Evolutionary conservation across 2,329 filamentous ascomycete species (phyloP).

Genomic region (Botryotinia globosa): DNA sequence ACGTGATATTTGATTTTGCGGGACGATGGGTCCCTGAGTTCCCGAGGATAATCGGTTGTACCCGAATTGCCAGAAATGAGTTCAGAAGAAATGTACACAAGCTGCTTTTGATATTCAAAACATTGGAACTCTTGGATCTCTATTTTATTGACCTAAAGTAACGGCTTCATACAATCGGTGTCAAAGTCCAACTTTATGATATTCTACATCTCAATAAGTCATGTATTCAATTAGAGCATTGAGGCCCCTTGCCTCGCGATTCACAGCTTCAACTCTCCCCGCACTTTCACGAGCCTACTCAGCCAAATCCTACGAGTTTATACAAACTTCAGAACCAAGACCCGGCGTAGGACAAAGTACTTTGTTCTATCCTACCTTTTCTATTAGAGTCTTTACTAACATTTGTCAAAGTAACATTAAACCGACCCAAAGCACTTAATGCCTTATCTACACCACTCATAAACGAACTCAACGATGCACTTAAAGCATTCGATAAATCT

Average conservation of each 20-base stretch:
- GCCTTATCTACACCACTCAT: slow-evolving; percentile 90
- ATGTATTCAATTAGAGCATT: slow-evolving; percentile 36
- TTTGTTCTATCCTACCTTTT: not conserved
- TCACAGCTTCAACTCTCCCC: slow-evolving; percentile 33
- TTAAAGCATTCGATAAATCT: slow-evolving; percentile 67
- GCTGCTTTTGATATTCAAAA: not conserved
- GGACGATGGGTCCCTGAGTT: not conserved
- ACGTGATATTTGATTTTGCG: not conserved
- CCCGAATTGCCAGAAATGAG: not conserved
- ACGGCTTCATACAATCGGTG: not conserved
- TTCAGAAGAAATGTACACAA: not conserved
- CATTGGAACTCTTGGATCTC: not conserved
- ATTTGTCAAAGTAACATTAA: slow-evolving; percentile 69
- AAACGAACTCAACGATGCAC: slow-evolving; percentile 78
- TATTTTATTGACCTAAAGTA: too few species aligned
- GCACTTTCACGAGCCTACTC: slow-evolving; percentile 36
- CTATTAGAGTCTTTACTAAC: slow-evolving; percentile 2
- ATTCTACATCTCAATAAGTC: slow-evolving; percentile 12
- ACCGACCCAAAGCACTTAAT: slow-evolving; percentile 93
- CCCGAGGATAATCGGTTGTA: slow-evolving; percentile 14
- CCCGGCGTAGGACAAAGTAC: slow-evolving; percentile 88
- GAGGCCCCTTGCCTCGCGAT: slow-evolving; percentile 36
- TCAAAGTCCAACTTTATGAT: not conserved
- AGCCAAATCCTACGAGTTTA: slow-evolving; percentile 65
- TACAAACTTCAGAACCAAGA: slow-evolving; percentile 77